These are phyloP conservation scores for Aspergillus transmontanensis DNA, from an alignment of 2,329 filamentous ascomycete genomes.

Conservation along the genomic window DNA sequence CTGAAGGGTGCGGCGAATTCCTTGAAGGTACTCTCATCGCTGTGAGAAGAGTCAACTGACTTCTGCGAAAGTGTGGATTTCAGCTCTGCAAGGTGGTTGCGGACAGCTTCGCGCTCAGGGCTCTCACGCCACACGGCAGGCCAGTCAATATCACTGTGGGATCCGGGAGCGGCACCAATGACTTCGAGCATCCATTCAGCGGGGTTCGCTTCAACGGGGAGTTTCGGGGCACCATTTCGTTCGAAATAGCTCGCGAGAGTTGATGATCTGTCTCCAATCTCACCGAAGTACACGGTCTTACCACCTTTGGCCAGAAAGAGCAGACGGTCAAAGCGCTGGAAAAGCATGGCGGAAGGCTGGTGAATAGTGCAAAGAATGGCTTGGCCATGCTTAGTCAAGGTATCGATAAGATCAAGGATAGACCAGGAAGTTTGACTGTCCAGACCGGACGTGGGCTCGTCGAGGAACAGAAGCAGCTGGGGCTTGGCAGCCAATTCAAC, in stretches of 20 bases:
- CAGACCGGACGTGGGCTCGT: conserved; percentile 92
- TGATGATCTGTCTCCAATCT: conserved; percentile 63
- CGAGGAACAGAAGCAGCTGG: conserved; percentile 83
- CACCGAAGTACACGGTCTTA: conserved; percentile 69
- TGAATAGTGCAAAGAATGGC: conserved; percentile 97
- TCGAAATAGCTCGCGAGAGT: conserved; percentile 67
- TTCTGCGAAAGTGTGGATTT: conserved; percentile 45
- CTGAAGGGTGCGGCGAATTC: conserved; percentile 80
- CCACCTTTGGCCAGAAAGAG: conserved; percentile 67
- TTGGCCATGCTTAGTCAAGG: conserved; percentile 84
- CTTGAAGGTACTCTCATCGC: conserved; percentile 61
- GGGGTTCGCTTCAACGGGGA: conserved; percentile 66
- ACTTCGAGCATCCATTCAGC: conserved; percentile 73
- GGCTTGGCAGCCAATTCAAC: conserved; percentile 96
- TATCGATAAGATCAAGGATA: conserved; percentile 84
- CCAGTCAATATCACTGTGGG: conserved; percentile 67
- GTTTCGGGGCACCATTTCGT: conserved; percentile 62
- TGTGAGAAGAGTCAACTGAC: conserved; percentile 37
- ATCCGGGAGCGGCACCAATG: conserved; percentile 64
- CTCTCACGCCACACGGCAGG: conserved; percentile 63
- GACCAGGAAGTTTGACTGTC: conserved; percentile 94
- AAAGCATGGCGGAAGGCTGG: conserved; percentile 93
- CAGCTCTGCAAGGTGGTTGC: conserved; percentile 58
- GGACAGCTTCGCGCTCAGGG: conserved; percentile 58
- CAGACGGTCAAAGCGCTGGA: conserved; percentile 76